Conservation (phyloP, 208 protist species). For the Crithidia mellificae region DNA sequence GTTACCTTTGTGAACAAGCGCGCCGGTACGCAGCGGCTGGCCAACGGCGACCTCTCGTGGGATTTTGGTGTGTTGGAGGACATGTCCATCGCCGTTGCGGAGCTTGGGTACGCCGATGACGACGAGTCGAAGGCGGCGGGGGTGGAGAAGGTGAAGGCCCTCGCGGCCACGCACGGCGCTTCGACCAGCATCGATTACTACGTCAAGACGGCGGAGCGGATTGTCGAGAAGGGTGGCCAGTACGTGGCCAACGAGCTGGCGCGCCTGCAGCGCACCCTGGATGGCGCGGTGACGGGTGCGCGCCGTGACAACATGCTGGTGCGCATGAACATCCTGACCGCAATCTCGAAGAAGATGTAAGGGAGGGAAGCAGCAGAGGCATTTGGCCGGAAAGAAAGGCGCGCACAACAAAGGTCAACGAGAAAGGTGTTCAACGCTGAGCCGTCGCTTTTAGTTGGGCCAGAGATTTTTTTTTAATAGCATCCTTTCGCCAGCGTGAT, state of each 20-base stretch:
- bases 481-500: no score
- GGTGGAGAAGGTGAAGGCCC: conserved; percentile 25
- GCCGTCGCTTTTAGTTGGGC: no score
- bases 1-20: conserved; percentile 67
- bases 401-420: no score
- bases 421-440: no score
- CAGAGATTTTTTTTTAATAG: no score
- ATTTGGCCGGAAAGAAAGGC: no score
- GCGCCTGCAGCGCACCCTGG: conserved; percentile 40
- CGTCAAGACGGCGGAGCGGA: conserved; percentile 36
- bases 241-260: conserved; percentile 50
- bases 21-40: conserved; percentile 42
- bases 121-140: conserved; percentile 15
- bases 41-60: conserved; percentile 52
- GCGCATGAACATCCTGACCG: conserved; percentile 55
- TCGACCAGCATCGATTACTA: conserved; percentile 38
- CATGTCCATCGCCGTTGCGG: conserved; percentile 29
- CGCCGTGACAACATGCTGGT: conserved; percentile 49
- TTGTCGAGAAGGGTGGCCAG: conserved; percentile 30
- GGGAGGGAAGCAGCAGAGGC: no score
- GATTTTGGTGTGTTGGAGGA: conserved; percentile 42
- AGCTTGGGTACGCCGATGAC: conserved; percentile 9
- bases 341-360: conserved; percentile 34
- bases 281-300: conserved; percentile 21
- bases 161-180: background rate